Conservation (phyloP, 768 basidiomycete species). For the Lactifluus volemus region DNA sequence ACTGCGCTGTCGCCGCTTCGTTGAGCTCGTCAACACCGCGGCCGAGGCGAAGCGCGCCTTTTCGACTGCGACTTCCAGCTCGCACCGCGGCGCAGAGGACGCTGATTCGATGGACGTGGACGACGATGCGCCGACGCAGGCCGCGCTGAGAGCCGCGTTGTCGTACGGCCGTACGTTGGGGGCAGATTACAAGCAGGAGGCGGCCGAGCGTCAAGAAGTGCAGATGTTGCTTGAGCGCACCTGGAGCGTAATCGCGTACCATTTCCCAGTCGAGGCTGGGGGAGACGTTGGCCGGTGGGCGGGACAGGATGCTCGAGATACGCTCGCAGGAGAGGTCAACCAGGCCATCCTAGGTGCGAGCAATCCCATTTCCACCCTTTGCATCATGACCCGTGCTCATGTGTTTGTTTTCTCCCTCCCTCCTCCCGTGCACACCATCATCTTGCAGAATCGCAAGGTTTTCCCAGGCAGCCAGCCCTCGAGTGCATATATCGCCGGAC, state of each 20-base stretch:
- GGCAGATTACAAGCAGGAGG: conserved; percentile 56
- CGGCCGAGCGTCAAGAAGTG: conserved; percentile 45
- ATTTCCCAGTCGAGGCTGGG: conserved; percentile 59
- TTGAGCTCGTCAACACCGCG: conserved; percentile 44
- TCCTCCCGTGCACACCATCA: not conserved
- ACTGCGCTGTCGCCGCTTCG: conserved; percentile 75
- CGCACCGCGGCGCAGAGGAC: conserved; percentile 11
- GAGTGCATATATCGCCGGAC: conserved; percentile 76
- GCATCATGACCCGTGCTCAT: not conserved
- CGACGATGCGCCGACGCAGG: conserved; percentile 32
- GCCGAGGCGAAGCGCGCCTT: conserved; percentile 16
- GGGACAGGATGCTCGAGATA: conserved; percentile 54
- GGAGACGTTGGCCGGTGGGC: conserved; percentile 60
- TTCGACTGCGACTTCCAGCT: not conserved
- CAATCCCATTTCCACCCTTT: not conserved
- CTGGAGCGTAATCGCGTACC: conserved; percentile 72
- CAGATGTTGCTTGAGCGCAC: conserved; percentile 62
- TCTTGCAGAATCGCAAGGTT: conserved; percentile 63
- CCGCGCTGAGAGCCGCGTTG: conserved; percentile 56
- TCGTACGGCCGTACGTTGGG: conserved; percentile 66
- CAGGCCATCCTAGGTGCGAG: conserved; percentile 70
- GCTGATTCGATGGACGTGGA: conserved; percentile 52
- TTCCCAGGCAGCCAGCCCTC: conserved; percentile 58
- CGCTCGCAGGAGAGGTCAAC: conserved; percentile 70
- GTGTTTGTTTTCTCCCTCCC: not conserved